These are phyloP conservation scores for Platanthera guangdongensis DNA, from an alignment of 106 monocot species.

Conservation along the genomic window DNA sequence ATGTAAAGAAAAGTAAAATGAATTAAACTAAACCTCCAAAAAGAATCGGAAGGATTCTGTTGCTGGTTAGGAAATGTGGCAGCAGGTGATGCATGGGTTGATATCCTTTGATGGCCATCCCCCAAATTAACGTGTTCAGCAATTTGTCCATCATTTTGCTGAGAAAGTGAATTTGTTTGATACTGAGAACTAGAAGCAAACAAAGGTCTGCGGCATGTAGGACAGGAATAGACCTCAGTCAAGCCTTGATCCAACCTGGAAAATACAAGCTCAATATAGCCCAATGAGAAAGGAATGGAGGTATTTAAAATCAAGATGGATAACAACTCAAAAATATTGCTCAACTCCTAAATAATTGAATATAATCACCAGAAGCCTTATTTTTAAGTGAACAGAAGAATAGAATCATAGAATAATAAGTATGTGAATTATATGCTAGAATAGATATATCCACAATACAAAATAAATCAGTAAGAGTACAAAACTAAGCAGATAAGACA, in stretches of 20 bases:
- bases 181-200: slow-evolving; percentile 30
- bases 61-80: slow-evolving; percentile 32
- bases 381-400: slow-evolving; percentile 1
- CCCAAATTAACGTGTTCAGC: slow-evolving; percentile 26
- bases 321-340: background rate
- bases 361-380: background rate
- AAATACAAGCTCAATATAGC: background rate
- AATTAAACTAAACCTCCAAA: slow-evolving; percentile 53
- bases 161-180: slow-evolving; percentile 16
- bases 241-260: slow-evolving; percentile 90
- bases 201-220: slow-evolving; percentile 96
- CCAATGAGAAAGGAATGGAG: background rate
- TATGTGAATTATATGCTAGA: background rate
- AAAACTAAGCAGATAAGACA: background rate
- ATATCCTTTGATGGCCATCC: slow-evolving; percentile 28
- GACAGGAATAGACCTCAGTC: slow-evolving; percentile 78
- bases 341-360: background rate
- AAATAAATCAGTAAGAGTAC: background rate
- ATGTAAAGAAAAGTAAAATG: background rate
- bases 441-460: background rate
- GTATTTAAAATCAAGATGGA: background rate
- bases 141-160: slow-evolving; percentile 24
- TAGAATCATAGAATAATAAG: background rate
- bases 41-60: slow-evolving; percentile 34
- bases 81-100: slow-evolving; percentile 20